phyloP scores from a whole-genome alignment of 108 stramenopile genomes.

The Nitzschia sp. region DNA sequence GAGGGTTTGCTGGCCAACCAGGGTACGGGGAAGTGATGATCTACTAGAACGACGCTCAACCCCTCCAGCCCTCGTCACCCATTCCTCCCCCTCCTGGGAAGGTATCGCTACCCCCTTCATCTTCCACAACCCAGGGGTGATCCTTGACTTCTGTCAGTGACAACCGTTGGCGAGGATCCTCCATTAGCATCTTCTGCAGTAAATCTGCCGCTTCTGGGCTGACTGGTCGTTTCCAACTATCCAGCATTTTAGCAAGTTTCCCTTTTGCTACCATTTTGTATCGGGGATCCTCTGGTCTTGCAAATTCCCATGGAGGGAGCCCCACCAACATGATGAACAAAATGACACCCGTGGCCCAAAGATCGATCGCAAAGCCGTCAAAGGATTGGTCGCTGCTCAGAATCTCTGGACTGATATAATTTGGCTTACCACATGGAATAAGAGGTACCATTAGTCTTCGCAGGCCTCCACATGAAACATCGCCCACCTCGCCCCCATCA shows the following conservation, averaged over 20 bases:
- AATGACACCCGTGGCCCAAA: conserved; percentile 90
- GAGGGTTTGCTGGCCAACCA: no score
- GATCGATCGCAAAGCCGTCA: conserved; percentile 88
- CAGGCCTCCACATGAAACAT: conserved; percentile 55
- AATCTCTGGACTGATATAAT: conserved; percentile 93
- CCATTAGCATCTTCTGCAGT: conserved; percentile 74
- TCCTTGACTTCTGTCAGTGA: conserved; percentile 70
- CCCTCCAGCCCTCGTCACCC: conserved; percentile 33
- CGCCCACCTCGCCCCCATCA: conserved; percentile 36
- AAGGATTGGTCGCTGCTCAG: conserved; percentile 53
- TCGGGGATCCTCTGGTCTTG: conserved; percentile 48
- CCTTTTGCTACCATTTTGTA: conserved; percentile 48
- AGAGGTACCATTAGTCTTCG: conserved; percentile 73
- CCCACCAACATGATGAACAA: conserved; percentile 88
- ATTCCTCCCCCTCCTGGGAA: not conserved
- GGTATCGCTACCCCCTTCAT: conserved; percentile 9
- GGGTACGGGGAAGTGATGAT: no score
- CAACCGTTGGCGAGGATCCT: conserved; percentile 67
- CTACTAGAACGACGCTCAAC: no score
- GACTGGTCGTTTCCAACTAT: conserved; percentile 54
- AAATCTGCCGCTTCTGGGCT: conserved; percentile 60
- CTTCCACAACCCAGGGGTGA: conserved; percentile 73
- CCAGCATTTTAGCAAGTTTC: conserved; percentile 47
- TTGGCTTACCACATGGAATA: conserved; percentile 92
- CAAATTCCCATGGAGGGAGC: conserved; percentile 78